Conservation (phyloP, 805 yeast genomes). For the Lachancea lanzarotensis region DNA sequence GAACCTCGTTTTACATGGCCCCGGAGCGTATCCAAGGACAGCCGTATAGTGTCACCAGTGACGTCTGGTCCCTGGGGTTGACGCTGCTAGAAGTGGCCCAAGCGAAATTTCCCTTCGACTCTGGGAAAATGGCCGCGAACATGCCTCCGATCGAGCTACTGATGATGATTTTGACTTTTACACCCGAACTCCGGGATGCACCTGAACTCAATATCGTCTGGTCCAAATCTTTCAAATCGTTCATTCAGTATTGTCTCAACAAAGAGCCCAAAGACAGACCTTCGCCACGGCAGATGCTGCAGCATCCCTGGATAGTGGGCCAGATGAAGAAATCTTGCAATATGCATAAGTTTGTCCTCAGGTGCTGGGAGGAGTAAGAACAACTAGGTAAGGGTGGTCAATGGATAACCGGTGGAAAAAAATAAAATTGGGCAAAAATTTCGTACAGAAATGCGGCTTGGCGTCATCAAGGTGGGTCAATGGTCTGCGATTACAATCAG, state of each 20-base stretch:
- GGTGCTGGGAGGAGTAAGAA: conserved; percentile 50
- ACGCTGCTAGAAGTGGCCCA: conserved; percentile 89
- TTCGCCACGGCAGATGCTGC: conserved; percentile 86
- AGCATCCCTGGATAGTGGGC: conserved; percentile 87
- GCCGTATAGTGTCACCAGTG: conserved; percentile 91
- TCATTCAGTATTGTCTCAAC: conserved; percentile 70
- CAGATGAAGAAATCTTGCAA: conserved; percentile 66
- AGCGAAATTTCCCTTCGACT: conserved; percentile 79
- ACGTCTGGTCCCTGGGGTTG: conserved; percentile 93
- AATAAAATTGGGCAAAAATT: no score
- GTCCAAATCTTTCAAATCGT: conserved; percentile 78
- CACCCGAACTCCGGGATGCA: conserved; percentile 74
- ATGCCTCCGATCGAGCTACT: conserved; percentile 84
- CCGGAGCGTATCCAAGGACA: conserved; percentile 96
- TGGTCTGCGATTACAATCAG: background rate
- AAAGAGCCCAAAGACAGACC: conserved; percentile 80
- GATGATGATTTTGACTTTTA: conserved; percentile 70
- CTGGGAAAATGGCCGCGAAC: conserved; percentile 37
- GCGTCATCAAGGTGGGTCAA: no score
- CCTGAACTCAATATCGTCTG: conserved; percentile 70
- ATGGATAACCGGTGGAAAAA: background rate
- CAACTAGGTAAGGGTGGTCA: no score
- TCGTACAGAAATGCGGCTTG: no score
- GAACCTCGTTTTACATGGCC: conserved; percentile 97
- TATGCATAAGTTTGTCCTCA: conserved; percentile 78